A percentile compares a stretch with the other conserved stretches of the same genome.
These are phyloP conservation scores for Tylopilus orsonianus DNA, from an alignment of 1,284 basidiomycete genomes.

Conservation along the genomic window DNA sequence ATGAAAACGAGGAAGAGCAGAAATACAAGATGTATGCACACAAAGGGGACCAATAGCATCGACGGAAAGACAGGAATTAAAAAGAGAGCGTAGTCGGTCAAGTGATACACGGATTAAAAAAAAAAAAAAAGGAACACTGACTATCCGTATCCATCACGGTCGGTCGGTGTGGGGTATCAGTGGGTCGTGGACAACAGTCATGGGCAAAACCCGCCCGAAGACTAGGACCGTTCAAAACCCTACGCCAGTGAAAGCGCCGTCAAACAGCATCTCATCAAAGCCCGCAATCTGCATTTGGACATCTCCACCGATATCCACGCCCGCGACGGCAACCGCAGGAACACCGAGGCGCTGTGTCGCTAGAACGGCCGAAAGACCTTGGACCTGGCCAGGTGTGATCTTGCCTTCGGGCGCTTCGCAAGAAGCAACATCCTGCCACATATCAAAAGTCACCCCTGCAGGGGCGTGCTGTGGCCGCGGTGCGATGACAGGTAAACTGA, in stretches of 20 bases:
- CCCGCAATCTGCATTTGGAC: conserved; percentile 7
- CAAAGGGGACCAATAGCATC: not conserved
- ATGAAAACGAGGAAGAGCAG: too few relatives aligned
- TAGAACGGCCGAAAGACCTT: not conserved
- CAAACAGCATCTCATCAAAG: conserved; percentile 30
- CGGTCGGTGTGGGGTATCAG: conserved; percentile 9
- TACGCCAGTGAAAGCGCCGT: conserved; percentile 10
- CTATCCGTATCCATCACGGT: not conserved
- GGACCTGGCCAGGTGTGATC: not conserved
- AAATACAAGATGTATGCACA: not conserved
- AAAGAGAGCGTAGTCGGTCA: not conserved
- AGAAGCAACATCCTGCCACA: conserved; percentile 22
- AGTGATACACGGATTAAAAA: conserved; percentile 12
- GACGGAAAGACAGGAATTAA: not conserved
- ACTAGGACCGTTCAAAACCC: conserved; percentile 1
- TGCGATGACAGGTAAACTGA: conserved; percentile 36
- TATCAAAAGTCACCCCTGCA: conserved; percentile 20
- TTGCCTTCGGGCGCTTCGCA: conserved; percentile 11
- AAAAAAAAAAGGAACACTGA: not conserved
- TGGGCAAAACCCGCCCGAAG: not conserved
- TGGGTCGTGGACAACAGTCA: not conserved
- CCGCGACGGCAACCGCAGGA: conserved; percentile 12
- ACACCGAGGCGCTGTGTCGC: conserved; percentile 6
- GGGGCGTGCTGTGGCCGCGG: conserved; percentile 35
- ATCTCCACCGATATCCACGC: conserved; percentile 14